phyloP scores from a whole-genome alignment of 2,329 filamentous ascomycete genomes.

The Mycosphaerella sp. region DNA sequence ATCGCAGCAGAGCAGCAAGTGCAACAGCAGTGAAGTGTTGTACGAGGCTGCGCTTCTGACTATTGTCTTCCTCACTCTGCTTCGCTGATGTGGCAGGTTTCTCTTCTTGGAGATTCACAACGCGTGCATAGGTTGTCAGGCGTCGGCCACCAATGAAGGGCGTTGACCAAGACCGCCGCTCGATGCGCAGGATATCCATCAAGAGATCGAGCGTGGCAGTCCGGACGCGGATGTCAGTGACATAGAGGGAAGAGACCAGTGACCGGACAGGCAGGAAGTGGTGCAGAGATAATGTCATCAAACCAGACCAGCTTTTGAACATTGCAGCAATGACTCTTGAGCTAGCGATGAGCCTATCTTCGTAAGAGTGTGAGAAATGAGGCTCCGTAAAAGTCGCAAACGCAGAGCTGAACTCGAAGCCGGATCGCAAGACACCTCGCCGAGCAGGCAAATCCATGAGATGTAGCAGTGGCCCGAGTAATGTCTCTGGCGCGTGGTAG shows the following conservation, averaged over 20 bases:
- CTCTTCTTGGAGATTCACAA: conserved; percentile 70
- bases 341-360: conserved; percentile 71
- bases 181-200: conserved; percentile 79
- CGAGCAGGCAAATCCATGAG: conserved; percentile 77
- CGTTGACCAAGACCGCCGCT: conserved; percentile 88
- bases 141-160: conserved; percentile 89
- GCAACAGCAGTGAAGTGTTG: conserved; percentile 91
- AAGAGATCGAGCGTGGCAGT: conserved; percentile 84
- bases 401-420: conserved; percentile 75
- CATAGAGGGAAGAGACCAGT: conserved; percentile 60
- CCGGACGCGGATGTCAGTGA: conserved; percentile 50
- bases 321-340: conserved; percentile 88
- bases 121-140: conserved; percentile 92
- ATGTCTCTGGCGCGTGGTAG: conserved; percentile 85
- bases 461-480: conserved; percentile 82
- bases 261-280: conserved; percentile 79
- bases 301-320: conserved; percentile 86
- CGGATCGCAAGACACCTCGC: conserved; percentile 75
- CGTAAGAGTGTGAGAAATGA: conserved; percentile 48
- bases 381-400: conserved; percentile 93
- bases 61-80: conserved; percentile 52
- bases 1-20: conserved; percentile 75
- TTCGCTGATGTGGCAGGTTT: conserved; percentile 46
- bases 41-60: conserved; percentile 66
- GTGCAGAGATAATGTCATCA: conserved; percentile 83